A percentile compares a stretch with the other conserved stretches of the same genome.
phyloP scores from a whole-genome alignment of 2,329 filamentous ascomycete genomes.

The Trichoderma endophyticum region DNA sequence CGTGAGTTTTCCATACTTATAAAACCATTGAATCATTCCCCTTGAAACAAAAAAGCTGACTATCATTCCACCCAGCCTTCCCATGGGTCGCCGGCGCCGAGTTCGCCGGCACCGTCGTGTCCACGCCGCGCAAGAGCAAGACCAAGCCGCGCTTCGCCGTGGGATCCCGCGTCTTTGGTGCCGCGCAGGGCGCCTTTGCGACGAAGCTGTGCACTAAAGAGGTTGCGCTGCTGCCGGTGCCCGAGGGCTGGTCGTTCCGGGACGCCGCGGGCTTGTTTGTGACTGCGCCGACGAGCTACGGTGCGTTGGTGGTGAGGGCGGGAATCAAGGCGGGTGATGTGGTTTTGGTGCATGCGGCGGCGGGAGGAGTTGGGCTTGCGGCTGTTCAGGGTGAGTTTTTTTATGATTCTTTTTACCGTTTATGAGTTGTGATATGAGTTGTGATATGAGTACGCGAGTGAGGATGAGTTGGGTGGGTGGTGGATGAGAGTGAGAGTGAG shows the following conservation, averaged over 20 bases:
- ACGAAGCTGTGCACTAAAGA: constrained; percentile 69
- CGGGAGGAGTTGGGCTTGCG: constrained; percentile 85
- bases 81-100: constrained; percentile 87
- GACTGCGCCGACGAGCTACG: constrained; percentile 87
- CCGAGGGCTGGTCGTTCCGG: constrained; percentile 74
- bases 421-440: neutral
- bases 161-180: constrained; percentile 84
- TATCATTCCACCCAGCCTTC: constrained; percentile 50
- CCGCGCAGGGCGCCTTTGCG: constrained; percentile 80
- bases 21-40: no score
- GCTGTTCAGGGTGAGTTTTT: constrained; percentile 67
- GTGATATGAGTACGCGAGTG: neutral
- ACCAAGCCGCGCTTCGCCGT: constrained; percentile 60
- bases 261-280: constrained; percentile 89
- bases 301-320: constrained; percentile 74
- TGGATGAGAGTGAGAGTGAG: neutral
- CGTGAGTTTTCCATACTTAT: constrained; percentile 38
- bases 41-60: neutral
- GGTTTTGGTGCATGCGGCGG: constrained; percentile 88
- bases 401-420: neutral
- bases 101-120: constrained; percentile 75
- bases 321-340: constrained; percentile 75
- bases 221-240: constrained; percentile 66
- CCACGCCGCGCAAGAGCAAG: constrained; percentile 52
- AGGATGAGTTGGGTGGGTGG: neutral